A percentile compares a stretch with the other conserved stretches of the same genome.
Evolutionary conservation across 2,329 filamentous ascomycete species (phyloP).

Genomic region (Penicillium sumatraense): DNA sequence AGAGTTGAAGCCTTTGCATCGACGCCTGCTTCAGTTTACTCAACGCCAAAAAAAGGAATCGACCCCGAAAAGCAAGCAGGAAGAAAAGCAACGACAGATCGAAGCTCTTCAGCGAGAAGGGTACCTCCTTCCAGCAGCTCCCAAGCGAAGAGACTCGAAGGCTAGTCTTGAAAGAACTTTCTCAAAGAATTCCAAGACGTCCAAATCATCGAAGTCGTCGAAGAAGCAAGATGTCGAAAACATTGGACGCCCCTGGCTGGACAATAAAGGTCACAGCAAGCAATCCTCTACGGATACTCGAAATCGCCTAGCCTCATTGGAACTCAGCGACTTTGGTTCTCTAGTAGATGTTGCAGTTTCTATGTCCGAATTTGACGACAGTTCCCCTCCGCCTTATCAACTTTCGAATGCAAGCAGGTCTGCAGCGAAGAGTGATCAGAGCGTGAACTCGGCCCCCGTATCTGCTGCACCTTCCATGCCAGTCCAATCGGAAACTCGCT

Average conservation of each 20-base stretch:
- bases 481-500: slow-evolving; percentile 8
- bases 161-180: slow-evolving; percentile 26
- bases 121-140: slow-evolving; percentile 26
- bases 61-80: slow-evolving; percentile 27
- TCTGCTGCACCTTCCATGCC: slow-evolving; percentile 8
- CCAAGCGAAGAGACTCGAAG: slow-evolving; percentile 23
- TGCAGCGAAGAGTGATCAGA: slow-evolving; percentile 1
- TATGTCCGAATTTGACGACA: slow-evolving; percentile 27
- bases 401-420: background rate
- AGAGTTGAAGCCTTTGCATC: slow-evolving; percentile 34
- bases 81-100: slow-evolving; percentile 33
- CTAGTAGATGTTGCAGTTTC: slow-evolving; percentile 40
- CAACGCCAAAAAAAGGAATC: slow-evolving; percentile 36
- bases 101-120: slow-evolving; percentile 37
- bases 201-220: slow-evolving; percentile 14
- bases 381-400: slow-evolving; percentile 27
- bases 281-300: slow-evolving; percentile 15
- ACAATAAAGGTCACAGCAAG: slow-evolving; percentile 28
- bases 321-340: slow-evolving; percentile 38
- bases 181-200: slow-evolving; percentile 20
- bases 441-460: slow-evolving; percentile 4
- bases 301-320: slow-evolving; percentile 32
- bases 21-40: slow-evolving; percentile 40
- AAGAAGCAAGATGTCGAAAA: slow-evolving; percentile 40
- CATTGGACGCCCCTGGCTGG: slow-evolving; percentile 44